A percentile compares a stretch with the other conserved stretches of the same genome.
Evolutionary conservation across 176 grass and related monocot genomes (phyloP).

Genomic region (Alopecurus myosuroides): DNA sequence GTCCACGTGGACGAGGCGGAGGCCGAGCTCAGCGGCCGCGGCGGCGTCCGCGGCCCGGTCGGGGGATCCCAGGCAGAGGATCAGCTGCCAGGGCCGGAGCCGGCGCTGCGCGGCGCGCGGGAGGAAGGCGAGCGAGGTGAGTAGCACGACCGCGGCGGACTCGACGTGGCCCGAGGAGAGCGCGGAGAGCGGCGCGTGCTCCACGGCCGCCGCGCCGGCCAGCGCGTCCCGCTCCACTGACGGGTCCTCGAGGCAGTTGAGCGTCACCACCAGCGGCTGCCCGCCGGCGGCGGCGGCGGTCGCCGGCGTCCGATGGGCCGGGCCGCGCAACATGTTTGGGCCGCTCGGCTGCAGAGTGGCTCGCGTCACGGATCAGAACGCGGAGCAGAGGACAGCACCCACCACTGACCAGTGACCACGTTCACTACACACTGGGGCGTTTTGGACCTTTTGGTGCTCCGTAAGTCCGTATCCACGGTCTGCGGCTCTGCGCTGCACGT

Average conservation of each 20-base stretch:
- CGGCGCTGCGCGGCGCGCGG: constrained; percentile 84
- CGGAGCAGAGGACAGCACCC: neutral
- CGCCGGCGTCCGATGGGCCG: constrained; percentile 25
- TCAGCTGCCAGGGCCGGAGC: constrained; percentile 82
- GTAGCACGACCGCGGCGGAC: constrained; percentile 57
- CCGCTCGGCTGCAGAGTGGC: neutral
- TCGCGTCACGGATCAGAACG: neutral
- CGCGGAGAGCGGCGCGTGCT: constrained; percentile 64
- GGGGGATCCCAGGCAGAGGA: constrained; percentile 74
- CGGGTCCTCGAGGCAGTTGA: constrained; percentile 83
- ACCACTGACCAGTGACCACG: neutral
- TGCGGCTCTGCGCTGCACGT: neutral
- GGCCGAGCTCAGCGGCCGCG: constrained; percentile 77
- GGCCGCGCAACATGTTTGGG: constrained; percentile 47
- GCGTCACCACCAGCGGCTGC: constrained; percentile 61
- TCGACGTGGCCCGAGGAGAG: constrained; percentile 60
- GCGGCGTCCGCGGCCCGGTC: constrained; percentile 68
- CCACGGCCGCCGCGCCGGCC: constrained; percentile 53
- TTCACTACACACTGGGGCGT: neutral
- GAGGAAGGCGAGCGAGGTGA: constrained; percentile 77
- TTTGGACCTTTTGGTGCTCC: neutral
- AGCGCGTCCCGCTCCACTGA: constrained; percentile 66
- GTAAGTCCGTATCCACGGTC: neutral
- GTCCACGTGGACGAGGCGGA: constrained; percentile 77
- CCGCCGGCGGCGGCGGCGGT: neutral